Base-by-base conservation (phyloP, 495 filamentous ascomycete species). In the Amorphotheca resinae region DNA sequence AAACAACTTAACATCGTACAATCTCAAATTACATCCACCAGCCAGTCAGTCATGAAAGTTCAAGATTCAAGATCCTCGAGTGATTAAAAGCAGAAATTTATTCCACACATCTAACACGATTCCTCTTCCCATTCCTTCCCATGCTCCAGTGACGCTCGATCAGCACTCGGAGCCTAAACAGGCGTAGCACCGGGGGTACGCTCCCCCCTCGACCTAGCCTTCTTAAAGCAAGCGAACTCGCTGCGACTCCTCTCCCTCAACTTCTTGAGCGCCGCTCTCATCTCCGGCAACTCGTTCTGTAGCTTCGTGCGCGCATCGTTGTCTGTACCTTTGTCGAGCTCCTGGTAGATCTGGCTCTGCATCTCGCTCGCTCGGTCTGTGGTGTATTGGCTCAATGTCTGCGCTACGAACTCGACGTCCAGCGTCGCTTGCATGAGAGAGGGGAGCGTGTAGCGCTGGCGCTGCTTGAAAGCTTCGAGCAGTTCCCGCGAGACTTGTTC, bases 351-450 rank as follows among this genome's bases (percentile, higher is more conserved):
- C 62, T 84, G 70, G 50, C 81, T 82, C 64, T 95, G 88, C 31
- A 79, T 67, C 48, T 82, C 70, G 11, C 74, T 76, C 14, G 85
- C 85, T 39, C 79, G 70, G n/a, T 93, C 80, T 9, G 83, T 87
- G 1, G 84, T 87, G 55, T 87, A 98, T 43, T 83, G 77, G 43
- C 72, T 80, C 41, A 98, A 64, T 9, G 88, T 95, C 66, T 96
- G 93, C 4, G 87, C 84, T 26, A 95, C 79, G 62, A 96, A 98
- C 61, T 98, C 91, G 7, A 93, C 87, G 46, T 98, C 91, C 4
- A 98, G 70, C 0, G 93, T 96, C 2, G 93, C 93, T 62, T 96
- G 93, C 80, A 95, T 93, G 36, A 98, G 70, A 6, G 77, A 76
- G n/a, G 77, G 64, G 0, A 98, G 78, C 5, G 72, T 65, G 64